phyloP scores from a whole-genome alignment of 2,329 filamentous ascomycete genomes.

The Pseudogymnoascus sp. region DNA sequence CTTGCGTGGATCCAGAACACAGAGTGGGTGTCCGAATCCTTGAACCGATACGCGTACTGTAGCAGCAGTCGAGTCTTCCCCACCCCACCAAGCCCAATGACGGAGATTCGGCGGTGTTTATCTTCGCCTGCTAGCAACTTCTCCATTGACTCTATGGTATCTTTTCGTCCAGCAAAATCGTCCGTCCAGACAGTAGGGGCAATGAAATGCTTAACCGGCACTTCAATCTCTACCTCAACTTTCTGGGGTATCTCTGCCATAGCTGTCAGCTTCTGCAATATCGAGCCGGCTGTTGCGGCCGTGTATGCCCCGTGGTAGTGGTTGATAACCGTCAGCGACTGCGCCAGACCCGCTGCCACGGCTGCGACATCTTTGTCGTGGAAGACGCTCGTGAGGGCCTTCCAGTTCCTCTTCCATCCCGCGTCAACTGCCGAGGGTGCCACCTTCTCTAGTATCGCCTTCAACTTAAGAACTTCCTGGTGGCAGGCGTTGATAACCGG shows the following conservation, averaged over 20 bases:
- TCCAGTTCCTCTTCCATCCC: slow-evolving; percentile 1
- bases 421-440: neutral
- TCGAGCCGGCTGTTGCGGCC: neutral
- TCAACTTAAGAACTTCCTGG: neutral
- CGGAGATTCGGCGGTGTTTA: slow-evolving; percentile 15
- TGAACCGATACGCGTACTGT: slow-evolving; percentile 33
- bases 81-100: slow-evolving; percentile 32
- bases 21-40: slow-evolving; percentile 27
- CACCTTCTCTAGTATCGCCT: neutral
- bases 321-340: neutral
- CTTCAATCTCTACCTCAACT: neutral
- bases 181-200: neutral
- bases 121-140: neutral
- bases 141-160: neutral
- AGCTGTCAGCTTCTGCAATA: neutral
- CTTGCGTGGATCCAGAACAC: slow-evolving; percentile 38
- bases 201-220: neutral
- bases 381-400: neutral
- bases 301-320: neutral
- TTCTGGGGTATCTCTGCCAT: neutral
- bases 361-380: neutral
- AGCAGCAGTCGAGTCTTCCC: slow-evolving; percentile 36
- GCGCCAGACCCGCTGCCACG: neutral
- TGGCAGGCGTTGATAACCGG: neutral
- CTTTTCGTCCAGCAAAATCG: neutral